Evolutionary conservation across 2,329 filamentous ascomycete genomes (phyloP).

Genomic region (Magnaporthales sp.): DNA sequence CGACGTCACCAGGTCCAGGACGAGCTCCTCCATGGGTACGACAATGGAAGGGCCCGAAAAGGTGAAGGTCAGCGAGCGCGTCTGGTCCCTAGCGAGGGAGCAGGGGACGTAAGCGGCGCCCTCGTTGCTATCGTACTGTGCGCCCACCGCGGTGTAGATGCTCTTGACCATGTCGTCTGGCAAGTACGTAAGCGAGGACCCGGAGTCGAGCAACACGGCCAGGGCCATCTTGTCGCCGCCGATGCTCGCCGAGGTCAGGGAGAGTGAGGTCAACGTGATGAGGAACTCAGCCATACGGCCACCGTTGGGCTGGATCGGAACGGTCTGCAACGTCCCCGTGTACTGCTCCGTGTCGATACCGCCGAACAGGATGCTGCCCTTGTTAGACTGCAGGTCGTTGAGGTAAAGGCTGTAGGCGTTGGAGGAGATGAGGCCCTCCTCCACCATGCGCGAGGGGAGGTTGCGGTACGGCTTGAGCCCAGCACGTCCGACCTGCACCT

Average conservation of each 20-base stretch:
- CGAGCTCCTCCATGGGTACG: conserved; percentile 50
- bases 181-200: conserved; percentile 59
- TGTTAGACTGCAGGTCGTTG: conserved; percentile 58
- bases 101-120: conserved; percentile 56
- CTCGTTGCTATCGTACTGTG: conserved; percentile 43
- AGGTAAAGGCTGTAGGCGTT: conserved; percentile 69
- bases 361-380: conserved; percentile 64
- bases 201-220: conserved; percentile 63
- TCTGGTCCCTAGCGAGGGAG: conserved; percentile 28
- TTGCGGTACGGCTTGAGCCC: conserved; percentile 53
- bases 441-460: conserved; percentile 56
- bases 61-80: conserved; percentile 38
- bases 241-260: conserved; percentile 32
- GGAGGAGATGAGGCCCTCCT: conserved; percentile 51
- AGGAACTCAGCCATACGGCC: conserved; percentile 54
- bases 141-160: conserved; percentile 51
- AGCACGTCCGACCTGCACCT: conserved; percentile 59
- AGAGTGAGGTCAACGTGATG: conserved; percentile 57
- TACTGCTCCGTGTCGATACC: conserved; percentile 63
- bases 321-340: conserved; percentile 50
- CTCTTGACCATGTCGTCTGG: conserved; percentile 43
- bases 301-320: conserved; percentile 53
- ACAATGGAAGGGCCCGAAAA: conserved; percentile 43
- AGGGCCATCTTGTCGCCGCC: conserved; percentile 39
- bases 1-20: conserved; percentile 41